These are phyloP conservation scores for Xylariaceae sp. DNA, from an alignment of 2,329 filamentous ascomycete genomes.

Conservation along the genomic window DNA sequence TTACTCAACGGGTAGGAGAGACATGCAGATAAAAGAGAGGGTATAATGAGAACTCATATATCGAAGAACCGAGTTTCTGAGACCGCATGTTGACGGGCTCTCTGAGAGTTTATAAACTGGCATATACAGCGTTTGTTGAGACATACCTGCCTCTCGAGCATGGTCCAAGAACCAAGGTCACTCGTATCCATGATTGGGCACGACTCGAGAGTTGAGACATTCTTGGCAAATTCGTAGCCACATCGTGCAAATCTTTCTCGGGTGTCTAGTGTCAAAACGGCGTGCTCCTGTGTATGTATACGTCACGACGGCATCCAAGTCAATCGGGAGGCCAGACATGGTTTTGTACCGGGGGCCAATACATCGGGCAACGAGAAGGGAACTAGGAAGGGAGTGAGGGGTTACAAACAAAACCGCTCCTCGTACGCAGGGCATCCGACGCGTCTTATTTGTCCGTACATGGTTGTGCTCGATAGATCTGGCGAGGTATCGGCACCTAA, in stretches of 20 bases:
- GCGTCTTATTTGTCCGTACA: slow-evolving; percentile 15
- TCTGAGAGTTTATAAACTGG: slow-evolving; percentile 17
- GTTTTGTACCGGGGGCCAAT: slow-evolving; percentile 19
- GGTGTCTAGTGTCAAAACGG: not conserved
- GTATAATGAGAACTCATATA: slow-evolving; percentile 15
- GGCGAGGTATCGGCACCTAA: slow-evolving; percentile 17
- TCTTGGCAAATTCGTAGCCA: slow-evolving; percentile 10
- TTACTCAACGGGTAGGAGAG: slow-evolving; percentile 16
- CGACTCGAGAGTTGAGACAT: slow-evolving; percentile 5
- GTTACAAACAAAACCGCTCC: slow-evolving; percentile 15
- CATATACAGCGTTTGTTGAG: slow-evolving; percentile 23
- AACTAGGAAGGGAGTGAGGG: slow-evolving; percentile 19
- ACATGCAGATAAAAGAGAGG: slow-evolving; percentile 22
- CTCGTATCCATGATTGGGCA: slow-evolving; percentile 5
- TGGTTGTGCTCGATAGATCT: slow-evolving; percentile 11
- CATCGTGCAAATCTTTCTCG: slow-evolving; percentile 12
- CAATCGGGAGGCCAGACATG: slow-evolving; percentile 14
- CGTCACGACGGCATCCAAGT: slow-evolving; percentile 7
- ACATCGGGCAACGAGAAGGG: slow-evolving; percentile 19
- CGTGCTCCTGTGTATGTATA: slow-evolving; percentile 7
- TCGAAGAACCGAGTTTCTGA: slow-evolving; percentile 23
- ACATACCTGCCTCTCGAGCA: not conserved
- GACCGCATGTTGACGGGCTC: slow-evolving; percentile 16
- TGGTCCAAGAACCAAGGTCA: not conserved
- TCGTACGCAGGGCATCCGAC: slow-evolving; percentile 19